Percentiles rank a stretch among this genome's conserved stretches.
phyloP scores from a whole-genome alignment of 352 stramenopile species.

The Phytophthora europaea region DNA sequence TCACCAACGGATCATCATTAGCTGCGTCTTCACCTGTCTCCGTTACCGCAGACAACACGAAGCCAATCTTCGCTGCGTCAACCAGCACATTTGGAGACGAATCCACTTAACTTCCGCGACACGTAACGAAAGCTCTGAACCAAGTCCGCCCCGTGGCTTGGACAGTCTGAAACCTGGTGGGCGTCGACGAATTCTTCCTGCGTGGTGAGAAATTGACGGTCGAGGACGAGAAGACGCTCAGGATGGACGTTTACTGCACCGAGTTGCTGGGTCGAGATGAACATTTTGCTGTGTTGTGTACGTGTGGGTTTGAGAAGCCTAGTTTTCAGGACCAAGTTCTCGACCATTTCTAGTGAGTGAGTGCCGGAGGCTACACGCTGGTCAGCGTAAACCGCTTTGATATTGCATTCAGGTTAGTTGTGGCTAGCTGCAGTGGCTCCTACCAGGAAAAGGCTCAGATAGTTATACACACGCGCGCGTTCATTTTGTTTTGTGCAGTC shows the following conservation, averaged over 20 bases:
- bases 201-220: slow-evolving; percentile 50
- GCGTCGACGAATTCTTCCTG: slow-evolving; percentile 82
- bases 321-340: slow-evolving; percentile 77
- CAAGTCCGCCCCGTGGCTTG: slow-evolving; percentile 24
- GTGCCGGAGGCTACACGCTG: slow-evolving; percentile 76
- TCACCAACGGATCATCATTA: background rate
- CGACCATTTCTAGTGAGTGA: slow-evolving; percentile 85
- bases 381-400: slow-evolving; percentile 46
- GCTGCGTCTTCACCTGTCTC: background rate
- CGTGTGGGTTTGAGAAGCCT: slow-evolving; percentile 64
- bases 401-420: slow-evolving; percentile 28
- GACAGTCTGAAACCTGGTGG: slow-evolving; percentile 69
- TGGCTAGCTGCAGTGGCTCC: slow-evolving; percentile 3
- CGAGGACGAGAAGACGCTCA: slow-evolving; percentile 55
- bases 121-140: background rate
- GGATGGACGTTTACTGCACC: slow-evolving; percentile 72
- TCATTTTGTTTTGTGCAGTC: slow-evolving; percentile 5
- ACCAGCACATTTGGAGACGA: background rate
- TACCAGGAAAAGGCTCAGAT: slow-evolving; percentile 5
- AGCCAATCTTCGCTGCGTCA: slow-evolving; percentile 3
- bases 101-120: background rate
- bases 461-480: slow-evolving; percentile 25
- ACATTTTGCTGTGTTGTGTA: slow-evolving; percentile 48
- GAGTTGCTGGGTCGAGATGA: slow-evolving; percentile 55
- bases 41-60: background rate